These are phyloP conservation scores for Quercus suber DNA, from an alignment of 306 rosid genomes.

Conservation along the genomic window DNA sequence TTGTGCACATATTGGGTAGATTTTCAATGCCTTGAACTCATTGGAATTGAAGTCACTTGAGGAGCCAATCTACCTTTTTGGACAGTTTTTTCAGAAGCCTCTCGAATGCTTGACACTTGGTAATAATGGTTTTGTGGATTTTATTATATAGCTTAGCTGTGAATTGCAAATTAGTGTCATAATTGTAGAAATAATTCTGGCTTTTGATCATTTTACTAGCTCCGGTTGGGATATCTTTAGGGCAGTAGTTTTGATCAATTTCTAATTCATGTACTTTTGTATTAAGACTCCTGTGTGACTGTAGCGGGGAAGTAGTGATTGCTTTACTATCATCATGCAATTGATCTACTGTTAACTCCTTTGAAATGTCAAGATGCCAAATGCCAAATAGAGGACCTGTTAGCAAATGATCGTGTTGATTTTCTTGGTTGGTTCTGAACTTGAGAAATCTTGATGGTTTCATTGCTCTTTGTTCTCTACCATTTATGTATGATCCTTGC, in stretches of 20 bases:
- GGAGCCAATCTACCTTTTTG: conserved; percentile 95
- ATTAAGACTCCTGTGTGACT: background rate
- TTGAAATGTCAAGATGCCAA: too few species aligned
- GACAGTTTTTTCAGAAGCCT: conserved; percentile 93
- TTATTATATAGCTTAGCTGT: background rate
- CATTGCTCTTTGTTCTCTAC: background rate
- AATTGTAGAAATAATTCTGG: background rate
- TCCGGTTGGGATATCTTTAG: conserved; percentile 3
- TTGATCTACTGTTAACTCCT: background rate
- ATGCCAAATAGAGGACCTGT: too few species aligned
- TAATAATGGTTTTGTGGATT: conserved; percentile 27
- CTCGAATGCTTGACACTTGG: conserved; percentile 89
- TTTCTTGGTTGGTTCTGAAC: background rate
- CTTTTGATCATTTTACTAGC: conserved; percentile 5
- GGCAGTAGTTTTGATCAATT: conserved; percentile 6
- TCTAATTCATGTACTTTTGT: background rate
- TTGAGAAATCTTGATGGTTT: background rate
- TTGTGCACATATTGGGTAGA: conserved; percentile 46
- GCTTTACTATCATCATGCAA: background rate
- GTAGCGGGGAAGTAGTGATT: background rate
- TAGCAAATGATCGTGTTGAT: background rate
- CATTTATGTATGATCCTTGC: conserved; percentile 13
- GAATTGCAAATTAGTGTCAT: background rate
- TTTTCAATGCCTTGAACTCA: conserved; percentile 88
- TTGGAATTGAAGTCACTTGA: conserved; percentile 93